Conservation (phyloP, 768 basidiomycete genomes). For the Hebeloma cylindrosporum region DNA sequence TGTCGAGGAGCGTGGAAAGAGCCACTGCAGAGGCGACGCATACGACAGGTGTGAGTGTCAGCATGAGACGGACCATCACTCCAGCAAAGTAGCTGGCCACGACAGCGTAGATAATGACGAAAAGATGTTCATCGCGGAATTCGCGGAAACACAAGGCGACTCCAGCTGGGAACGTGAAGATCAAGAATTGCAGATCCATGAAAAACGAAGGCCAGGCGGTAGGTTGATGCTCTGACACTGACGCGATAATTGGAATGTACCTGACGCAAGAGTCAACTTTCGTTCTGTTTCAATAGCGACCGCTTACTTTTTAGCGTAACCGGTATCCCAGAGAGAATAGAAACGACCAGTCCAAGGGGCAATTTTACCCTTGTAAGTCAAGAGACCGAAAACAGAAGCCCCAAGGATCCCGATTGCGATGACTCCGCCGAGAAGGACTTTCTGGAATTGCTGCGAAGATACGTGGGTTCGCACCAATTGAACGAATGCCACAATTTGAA, state of each 20-base stretch:
- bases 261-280: constrained; percentile 35
- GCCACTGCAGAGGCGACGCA: constrained; percentile 93
- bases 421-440: constrained; percentile 69
- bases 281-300: constrained; percentile 8
- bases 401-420: constrained; percentile 72
- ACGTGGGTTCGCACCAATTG: constrained; percentile 88
- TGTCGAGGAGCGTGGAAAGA: constrained; percentile 82
- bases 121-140: constrained; percentile 94
- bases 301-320: constrained; percentile 92
- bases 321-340: constrained; percentile 99
- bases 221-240: constrained; percentile 98
- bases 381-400: constrained; percentile 65
- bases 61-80: constrained; percentile 99
- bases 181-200: constrained; percentile 98
- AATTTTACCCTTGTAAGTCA: constrained; percentile 94
- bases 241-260: constrained; percentile 97
- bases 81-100: constrained; percentile 98
- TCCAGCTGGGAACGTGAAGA: constrained; percentile 97
- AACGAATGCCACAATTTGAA: constrained; percentile 94
- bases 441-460: constrained; percentile 89
- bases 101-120: constrained; percentile 96
- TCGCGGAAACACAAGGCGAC: constrained; percentile 92
- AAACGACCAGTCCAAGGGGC: constrained; percentile 99
- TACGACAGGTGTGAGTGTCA: constrained; percentile 95
- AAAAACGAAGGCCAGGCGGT: constrained; percentile 99